Evolutionary conservation across 2,329 filamentous ascomycete species (phyloP).

Genomic region (Berkeleyomyces rouxiae): DNA sequence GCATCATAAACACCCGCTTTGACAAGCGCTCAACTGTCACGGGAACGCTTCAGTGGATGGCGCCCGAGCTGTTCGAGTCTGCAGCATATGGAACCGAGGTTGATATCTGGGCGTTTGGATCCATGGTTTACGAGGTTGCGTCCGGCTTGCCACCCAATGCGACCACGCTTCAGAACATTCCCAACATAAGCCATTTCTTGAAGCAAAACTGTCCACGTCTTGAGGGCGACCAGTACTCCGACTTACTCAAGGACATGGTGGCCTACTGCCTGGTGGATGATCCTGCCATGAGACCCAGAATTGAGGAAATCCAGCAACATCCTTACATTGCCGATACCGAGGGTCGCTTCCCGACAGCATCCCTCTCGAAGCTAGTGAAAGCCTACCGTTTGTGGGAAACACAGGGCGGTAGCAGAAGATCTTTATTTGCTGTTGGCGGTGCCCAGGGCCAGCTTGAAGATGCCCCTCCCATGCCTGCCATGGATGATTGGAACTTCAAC

Average conservation of each 20-base stretch:
- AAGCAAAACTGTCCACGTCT: slow-evolving; percentile 36
- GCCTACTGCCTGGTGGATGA: slow-evolving; percentile 43
- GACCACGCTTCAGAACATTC: slow-evolving; percentile 26
- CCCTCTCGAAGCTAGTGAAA: slow-evolving; percentile 43
- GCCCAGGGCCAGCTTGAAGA: slow-evolving; percentile 27
- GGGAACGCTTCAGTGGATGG: slow-evolving; percentile 54
- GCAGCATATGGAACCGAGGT: slow-evolving; percentile 37
- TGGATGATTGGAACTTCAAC: slow-evolving; percentile 44
- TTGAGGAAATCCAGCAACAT: slow-evolving; percentile 45
- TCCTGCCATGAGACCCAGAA: slow-evolving; percentile 38
- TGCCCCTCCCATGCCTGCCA: slow-evolving; percentile 21
- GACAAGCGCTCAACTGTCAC: slow-evolving; percentile 50
- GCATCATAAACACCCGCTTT: slow-evolving; percentile 42
- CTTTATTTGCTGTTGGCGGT: slow-evolving; percentile 36
- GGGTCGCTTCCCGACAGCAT: slow-evolving; percentile 40
- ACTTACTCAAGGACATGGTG: slow-evolving; percentile 39
- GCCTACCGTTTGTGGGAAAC: slow-evolving; percentile 54
- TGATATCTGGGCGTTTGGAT: slow-evolving; percentile 55
- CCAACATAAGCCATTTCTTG: slow-evolving; percentile 27
- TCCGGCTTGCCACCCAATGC: slow-evolving; percentile 45
- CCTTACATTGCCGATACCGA: slow-evolving; percentile 43
- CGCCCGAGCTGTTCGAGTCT: slow-evolving; percentile 41
- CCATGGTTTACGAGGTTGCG: slow-evolving; percentile 50
- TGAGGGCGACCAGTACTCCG: slow-evolving; percentile 40
- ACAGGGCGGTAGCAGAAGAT: slow-evolving; percentile 45